Base-by-base conservation (phyloP, 768 basidiomycete genomes). In the Chalciporus piperatus region DNA sequence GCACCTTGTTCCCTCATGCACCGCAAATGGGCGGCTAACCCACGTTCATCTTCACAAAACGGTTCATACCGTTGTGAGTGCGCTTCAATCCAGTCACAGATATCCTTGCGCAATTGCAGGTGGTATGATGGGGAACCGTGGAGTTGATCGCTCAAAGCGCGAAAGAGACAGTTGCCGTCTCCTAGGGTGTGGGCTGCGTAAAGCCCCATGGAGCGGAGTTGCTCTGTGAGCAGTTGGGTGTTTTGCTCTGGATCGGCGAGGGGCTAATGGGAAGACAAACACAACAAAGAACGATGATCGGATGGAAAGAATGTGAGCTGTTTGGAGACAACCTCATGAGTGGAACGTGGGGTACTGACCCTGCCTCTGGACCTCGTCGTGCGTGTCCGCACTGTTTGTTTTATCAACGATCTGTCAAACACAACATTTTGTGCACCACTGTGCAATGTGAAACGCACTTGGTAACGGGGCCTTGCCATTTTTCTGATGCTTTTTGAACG, bases 141-240 rank as follows among this genome's bases (percentile, higher is more conserved):
- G 16, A 92, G 75, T 67, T 96, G 93, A 71, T 96, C 93, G 41
- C 87, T 85, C 48, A 95, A 77, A 0, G 93, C 91, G 41, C 92
- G 85, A 71, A 95, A 97, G 56, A 97, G 81, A 70, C 93, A 97
- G 72, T 95, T 96, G 42, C 94, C 93, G 69, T 96, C 89, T 45
- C 91, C 92, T 39, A 91, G 69, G 16, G 89, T 95, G 57, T 83
- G 76, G 3, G 89, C 89, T n/a, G 92, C 87, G 66, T 95, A 95
- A 9, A 95, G 76, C 3, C 92, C 91, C 47, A 92, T 73, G 6
- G 82, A 76, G 44, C 82, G 81, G 35, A 96, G 82, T 71, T 94
- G 90, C 48, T 77, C 74, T 6, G 76, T 81, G 57, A 95, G 83
- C 45, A 76, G 78, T 51, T 80, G 78, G 19, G 81, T 83, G 67